Evolutionary conservation across 805 yeast genomes (phyloP), one percentile per base, ranked within the genome.

Genomic region (Myxozyma neotropica): DNA sequence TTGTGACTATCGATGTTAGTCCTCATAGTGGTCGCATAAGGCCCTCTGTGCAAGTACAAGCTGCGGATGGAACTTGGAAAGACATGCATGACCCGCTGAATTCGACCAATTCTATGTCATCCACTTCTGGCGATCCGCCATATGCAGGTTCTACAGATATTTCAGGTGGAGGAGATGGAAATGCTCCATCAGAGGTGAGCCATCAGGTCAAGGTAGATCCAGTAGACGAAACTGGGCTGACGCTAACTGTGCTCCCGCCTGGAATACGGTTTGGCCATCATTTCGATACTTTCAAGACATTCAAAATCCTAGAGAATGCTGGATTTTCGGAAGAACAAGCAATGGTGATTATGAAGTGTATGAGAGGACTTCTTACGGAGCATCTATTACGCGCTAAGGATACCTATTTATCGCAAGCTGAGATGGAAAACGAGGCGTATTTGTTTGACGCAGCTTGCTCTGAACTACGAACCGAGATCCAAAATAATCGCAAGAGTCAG

Each of bases 391-490:
- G 38, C 59, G 76, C 65, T 24, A 68, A 72, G 27, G 73, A 72
- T 1, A 69, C 71, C 40, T 69, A 72, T 17, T 70, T 78, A 17
- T 77, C 78, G 23, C 74, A 74, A 27, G 83, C 84, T 62, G 96
- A 90, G 66, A 75, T 90, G 15, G 96, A 92, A 64, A 93, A 92
- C 68, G 97, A 93, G 68, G 81, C 83, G 23, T 94, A 93, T 70
- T 74, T 94, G 13, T 92, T 90, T 72, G 93, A 91, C 70, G 95
- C 97, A 33, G 96, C 97, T 0, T 89, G 89, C 62, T 86, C 92
- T 55, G 98, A 93, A 72, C 74, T 93, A 38, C 74, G 87, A 50
- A 89, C 87, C 46, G 96, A 91, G 67, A 82, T 91, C 24, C 84
- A 86, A 42, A 80, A 85, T 42, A 81, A 87, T 31, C 77, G 97